Percentiles rank a stretch among this genome's conserved stretches.
Conservation (phyloP, 2,329 filamentous ascomycete genomes). For the Huntiella savannae region DNA sequence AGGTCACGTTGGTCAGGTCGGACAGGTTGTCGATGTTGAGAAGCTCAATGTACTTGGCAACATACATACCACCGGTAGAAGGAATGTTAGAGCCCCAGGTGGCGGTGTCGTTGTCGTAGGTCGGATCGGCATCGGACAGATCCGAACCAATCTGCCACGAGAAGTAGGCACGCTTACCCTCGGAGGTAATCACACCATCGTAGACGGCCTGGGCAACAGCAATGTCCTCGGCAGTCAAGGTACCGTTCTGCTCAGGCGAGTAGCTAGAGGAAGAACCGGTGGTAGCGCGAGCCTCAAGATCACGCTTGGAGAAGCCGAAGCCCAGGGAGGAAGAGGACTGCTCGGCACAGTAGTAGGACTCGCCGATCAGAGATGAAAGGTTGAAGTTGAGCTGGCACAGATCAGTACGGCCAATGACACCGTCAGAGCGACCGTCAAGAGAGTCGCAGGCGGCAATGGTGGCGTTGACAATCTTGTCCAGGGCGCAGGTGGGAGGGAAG, state of each 20-base stretch:
- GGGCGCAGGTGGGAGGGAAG: constrained; percentile 23
- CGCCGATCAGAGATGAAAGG: constrained; percentile 12
- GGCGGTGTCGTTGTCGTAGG: constrained; percentile 1
- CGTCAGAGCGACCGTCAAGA: constrained; percentile 28
- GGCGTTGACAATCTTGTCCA: constrained; percentile 20
- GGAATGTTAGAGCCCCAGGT: neutral
- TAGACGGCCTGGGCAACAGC: constrained; percentile 2
- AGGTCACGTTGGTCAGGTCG: neutral
- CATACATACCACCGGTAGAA: constrained; percentile 1
- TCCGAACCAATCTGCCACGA: constrained; percentile 4
- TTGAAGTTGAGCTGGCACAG: constrained; percentile 21
- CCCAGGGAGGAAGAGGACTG: constrained; percentile 13
- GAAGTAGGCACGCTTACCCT: constrained; percentile 1
- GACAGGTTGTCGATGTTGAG: neutral
- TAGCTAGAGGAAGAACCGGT: neutral
- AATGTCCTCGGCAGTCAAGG: neutral
- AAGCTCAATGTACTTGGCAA: constrained; percentile 1
- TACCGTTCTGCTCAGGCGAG: neutral
- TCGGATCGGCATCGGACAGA: constrained; percentile 1
- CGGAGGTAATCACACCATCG: constrained; percentile 1
- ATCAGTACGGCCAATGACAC: constrained; percentile 26
- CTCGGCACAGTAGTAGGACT: constrained; percentile 15
- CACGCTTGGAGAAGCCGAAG: constrained; percentile 13
- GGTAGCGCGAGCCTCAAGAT: neutral
- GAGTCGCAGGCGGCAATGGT: constrained; percentile 28